phyloP scores from a whole-genome alignment of 1,284 basidiomycete species.

The Leccinum fallax region DNA sequence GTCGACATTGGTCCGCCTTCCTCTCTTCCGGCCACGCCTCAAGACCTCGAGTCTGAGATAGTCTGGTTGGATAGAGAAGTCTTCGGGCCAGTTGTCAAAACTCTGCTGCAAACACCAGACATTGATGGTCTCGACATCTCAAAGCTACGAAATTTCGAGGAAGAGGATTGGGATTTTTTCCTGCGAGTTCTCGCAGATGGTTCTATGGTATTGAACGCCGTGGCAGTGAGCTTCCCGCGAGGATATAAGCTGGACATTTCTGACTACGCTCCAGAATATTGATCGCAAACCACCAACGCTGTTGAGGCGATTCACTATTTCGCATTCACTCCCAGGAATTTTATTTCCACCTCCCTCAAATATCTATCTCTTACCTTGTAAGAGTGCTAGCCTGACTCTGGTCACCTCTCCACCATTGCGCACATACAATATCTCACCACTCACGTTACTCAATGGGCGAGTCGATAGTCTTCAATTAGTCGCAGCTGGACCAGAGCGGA shows the following conservation, averaged over 20 bases:
- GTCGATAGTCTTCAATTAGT: slow-evolving; percentile 49
- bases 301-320: slow-evolving; percentile 73
- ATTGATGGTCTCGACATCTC: slow-evolving; percentile 43
- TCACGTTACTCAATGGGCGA: slow-evolving; percentile 63
- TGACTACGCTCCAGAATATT: slow-evolving; percentile 63
- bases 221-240: slow-evolving; percentile 56
- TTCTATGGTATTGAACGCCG: slow-evolving; percentile 68
- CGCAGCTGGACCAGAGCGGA: slow-evolving; percentile 41
- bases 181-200: slow-evolving; percentile 73
- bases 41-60: slow-evolving; percentile 46
- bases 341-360: slow-evolving; percentile 50
- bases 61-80: slow-evolving; percentile 67
- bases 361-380: slow-evolving; percentile 56
- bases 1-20: slow-evolving; percentile 64
- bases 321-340: slow-evolving; percentile 56
- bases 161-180: slow-evolving; percentile 80
- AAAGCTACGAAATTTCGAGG: slow-evolving; percentile 58
- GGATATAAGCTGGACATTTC: background rate
- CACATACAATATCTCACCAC: slow-evolving; percentile 55
- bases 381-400: slow-evolving; percentile 51
- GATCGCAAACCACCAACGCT: slow-evolving; percentile 89
- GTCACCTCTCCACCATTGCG: slow-evolving; percentile 62
- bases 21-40: slow-evolving; percentile 34
- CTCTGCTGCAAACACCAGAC: slow-evolving; percentile 36
- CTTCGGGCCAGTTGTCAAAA: slow-evolving; percentile 51